Conservation (phyloP, 371 early-diverging fungal genomes). For the Rhizomucor miehei region DNA sequence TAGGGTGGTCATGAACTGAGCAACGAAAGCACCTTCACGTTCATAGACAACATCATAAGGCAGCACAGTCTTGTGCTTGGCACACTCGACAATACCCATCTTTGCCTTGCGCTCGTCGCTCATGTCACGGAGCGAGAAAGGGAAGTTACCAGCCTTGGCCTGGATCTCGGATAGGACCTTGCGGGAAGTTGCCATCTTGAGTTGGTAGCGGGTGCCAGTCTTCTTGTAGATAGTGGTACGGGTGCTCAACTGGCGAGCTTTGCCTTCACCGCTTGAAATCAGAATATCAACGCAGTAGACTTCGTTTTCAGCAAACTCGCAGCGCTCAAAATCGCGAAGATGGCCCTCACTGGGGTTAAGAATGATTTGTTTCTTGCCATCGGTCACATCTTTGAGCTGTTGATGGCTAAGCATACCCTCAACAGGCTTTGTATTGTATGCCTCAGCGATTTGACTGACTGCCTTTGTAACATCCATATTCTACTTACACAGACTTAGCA, state of each 20-base stretch:
- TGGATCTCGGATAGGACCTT: conserved; percentile 74
- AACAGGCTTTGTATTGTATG: conserved; percentile 84
- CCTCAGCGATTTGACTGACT: conserved; percentile 75
- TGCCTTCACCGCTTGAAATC: conserved; percentile 88
- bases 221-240: conserved; percentile 94
- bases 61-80: conserved; percentile 76
- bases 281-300: conserved; percentile 86
- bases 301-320: conserved; percentile 84
- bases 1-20: conserved; percentile 90
- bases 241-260: conserved; percentile 64
- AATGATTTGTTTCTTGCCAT: conserved; percentile 90
- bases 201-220: conserved; percentile 77
- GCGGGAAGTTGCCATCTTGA: conserved; percentile 89
- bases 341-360: conserved; percentile 84
- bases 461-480: conserved; percentile 80
- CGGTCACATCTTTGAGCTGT: conserved; percentile 81
- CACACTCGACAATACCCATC: conserved; percentile 91
- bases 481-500: conserved; percentile 11
- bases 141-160: conserved; percentile 81
- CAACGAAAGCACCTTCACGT: conserved; percentile 77
- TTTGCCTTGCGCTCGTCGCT: conserved; percentile 89
- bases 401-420: conserved; percentile 92
- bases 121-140: conserved; percentile 79
- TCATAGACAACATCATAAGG: conserved; percentile 86
- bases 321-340: conserved; percentile 67